phyloP scores from a whole-genome alignment of 1,284 basidiomycete species.

The Cryptococcus floricola region DNA sequence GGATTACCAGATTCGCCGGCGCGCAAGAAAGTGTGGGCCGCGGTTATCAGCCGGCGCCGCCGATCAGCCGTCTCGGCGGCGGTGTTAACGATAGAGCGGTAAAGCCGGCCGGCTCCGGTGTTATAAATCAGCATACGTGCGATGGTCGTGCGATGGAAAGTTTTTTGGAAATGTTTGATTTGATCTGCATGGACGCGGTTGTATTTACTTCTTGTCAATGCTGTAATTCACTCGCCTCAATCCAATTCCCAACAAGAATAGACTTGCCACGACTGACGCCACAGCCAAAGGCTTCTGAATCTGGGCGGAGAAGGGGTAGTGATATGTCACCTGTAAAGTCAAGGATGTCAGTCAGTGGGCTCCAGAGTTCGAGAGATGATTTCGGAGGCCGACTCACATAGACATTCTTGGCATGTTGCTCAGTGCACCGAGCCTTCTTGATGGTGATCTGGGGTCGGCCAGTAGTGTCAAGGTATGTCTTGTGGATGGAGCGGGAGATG shows the following conservation, averaged over 20 bases:
- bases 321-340: slow-evolving; percentile 70
- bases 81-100: too few species aligned
- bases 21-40: too few species aligned
- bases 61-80: too few species aligned
- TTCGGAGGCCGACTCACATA: slow-evolving; percentile 26
- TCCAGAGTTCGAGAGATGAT: background rate
- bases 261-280: slow-evolving; percentile 31
- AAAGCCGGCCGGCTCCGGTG: background rate
- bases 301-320: slow-evolving; percentile 67
- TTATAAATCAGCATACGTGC: background rate
- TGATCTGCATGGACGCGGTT: background rate
- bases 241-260: slow-evolving; percentile 42
- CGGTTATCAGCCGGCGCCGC: too few species aligned
- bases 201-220: slow-evolving; percentile 34
- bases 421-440: slow-evolving; percentile 68
- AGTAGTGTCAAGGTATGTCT: slow-evolving; percentile 88
- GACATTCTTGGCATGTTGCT: slow-evolving; percentile 60
- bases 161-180: too few species aligned
- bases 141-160: background rate
- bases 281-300: slow-evolving; percentile 73
- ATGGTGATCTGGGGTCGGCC: slow-evolving; percentile 78
- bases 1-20: too few species aligned
- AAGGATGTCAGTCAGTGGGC: background rate
- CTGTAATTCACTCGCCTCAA: slow-evolving; percentile 44
- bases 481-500: slow-evolving; percentile 62